A percentile compares a stretch with the other conserved stretches of the same genome.
phyloP scores from a whole-genome alignment of 2,329 filamentous ascomycete genomes.

The Rosellinia necatrix region DNA sequence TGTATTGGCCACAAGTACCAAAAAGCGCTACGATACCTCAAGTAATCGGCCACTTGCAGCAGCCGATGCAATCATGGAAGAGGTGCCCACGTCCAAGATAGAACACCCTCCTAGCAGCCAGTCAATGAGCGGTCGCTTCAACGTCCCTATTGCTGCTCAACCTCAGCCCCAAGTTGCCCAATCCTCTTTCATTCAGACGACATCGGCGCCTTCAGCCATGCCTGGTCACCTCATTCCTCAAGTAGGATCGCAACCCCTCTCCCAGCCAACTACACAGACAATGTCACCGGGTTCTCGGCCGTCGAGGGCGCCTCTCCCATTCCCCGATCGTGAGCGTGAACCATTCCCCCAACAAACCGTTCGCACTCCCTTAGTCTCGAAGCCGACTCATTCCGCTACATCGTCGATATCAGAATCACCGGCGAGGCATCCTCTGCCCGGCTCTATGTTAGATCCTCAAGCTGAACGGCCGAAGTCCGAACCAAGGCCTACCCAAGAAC shows the following conservation, averaged over 20 bases:
- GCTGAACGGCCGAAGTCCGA: conserved; percentile 41
- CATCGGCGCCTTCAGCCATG: conserved; percentile 34
- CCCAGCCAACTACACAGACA: conserved; percentile 47
- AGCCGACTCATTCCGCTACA: conserved; percentile 34
- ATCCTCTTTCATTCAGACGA: conserved; percentile 37
- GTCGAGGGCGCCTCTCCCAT: conserved; percentile 53
- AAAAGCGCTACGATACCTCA: conserved; percentile 55
- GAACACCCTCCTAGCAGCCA: conserved; percentile 48
- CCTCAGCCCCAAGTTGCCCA: conserved; percentile 41
- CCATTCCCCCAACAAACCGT: conserved; percentile 40
- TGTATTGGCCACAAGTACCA: conserved; percentile 55
- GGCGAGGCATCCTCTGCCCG: conserved; percentile 40
- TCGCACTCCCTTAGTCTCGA: conserved; percentile 39
- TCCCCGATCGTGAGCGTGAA: conserved; percentile 50
- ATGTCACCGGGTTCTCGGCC: conserved; percentile 54
- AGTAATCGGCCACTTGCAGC: conserved; percentile 55
- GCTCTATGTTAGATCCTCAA: conserved; percentile 38
- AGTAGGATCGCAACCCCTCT: conserved; percentile 42
- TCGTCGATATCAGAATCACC: conserved; percentile 37
- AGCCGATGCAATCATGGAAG: conserved; percentile 52
- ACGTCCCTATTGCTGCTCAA: conserved; percentile 52
- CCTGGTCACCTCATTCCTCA: conserved; percentile 35
- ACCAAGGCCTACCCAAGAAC: conserved; percentile 40
- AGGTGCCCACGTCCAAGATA: conserved; percentile 51
- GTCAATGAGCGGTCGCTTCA: conserved; percentile 48